Conservation (phyloP, 768 basidiomycete species). For the Hydnomerulius pinastri region DNA sequence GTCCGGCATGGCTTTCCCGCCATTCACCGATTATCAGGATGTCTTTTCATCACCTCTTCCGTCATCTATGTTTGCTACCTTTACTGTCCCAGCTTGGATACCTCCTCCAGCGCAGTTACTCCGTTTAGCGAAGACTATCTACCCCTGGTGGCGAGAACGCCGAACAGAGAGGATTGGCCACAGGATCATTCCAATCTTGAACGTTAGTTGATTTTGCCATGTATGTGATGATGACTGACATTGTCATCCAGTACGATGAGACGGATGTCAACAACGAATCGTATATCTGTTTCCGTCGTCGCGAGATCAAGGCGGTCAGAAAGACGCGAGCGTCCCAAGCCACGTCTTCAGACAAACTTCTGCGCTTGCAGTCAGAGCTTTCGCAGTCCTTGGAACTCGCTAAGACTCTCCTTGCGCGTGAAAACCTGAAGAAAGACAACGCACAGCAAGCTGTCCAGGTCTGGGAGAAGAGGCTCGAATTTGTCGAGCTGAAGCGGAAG, state of each 20-base stretch:
- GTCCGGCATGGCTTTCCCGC: slow-evolving; percentile 68
- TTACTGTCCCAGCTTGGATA: slow-evolving; percentile 65
- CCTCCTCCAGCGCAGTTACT: slow-evolving; percentile 63
- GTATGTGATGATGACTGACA: not conserved
- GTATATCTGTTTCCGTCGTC: slow-evolving; percentile 94
- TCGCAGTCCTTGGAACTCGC: slow-evolving; percentile 73
- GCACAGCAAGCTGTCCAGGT: slow-evolving; percentile 58
- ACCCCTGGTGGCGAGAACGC: slow-evolving; percentile 90
- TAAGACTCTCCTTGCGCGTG: slow-evolving; percentile 65
- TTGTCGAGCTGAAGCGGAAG: slow-evolving; percentile 81
- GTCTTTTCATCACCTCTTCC: slow-evolving; percentile 62
- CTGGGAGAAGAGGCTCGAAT: slow-evolving; percentile 76
- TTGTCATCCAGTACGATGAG: slow-evolving; percentile 70
- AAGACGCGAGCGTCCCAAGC: slow-evolving; percentile 93
- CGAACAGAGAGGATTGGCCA: slow-evolving; percentile 79
- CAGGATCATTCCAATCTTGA: slow-evolving; percentile 82
- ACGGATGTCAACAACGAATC: slow-evolving; percentile 88
- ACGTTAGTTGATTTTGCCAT: slow-evolving; percentile 53
- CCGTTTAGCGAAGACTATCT: slow-evolving; percentile 71
- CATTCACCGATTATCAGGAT: slow-evolving; percentile 73
- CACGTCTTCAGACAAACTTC: slow-evolving; percentile 85
- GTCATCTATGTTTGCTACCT: slow-evolving; percentile 68
- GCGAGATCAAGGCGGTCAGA: slow-evolving; percentile 90
- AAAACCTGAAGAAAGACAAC: slow-evolving; percentile 72
- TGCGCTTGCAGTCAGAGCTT: slow-evolving; percentile 79